These are phyloP conservation scores for Kondoa subrosea DNA, from an alignment of 768 basidiomycete genomes.

Conservation along the genomic window DNA sequence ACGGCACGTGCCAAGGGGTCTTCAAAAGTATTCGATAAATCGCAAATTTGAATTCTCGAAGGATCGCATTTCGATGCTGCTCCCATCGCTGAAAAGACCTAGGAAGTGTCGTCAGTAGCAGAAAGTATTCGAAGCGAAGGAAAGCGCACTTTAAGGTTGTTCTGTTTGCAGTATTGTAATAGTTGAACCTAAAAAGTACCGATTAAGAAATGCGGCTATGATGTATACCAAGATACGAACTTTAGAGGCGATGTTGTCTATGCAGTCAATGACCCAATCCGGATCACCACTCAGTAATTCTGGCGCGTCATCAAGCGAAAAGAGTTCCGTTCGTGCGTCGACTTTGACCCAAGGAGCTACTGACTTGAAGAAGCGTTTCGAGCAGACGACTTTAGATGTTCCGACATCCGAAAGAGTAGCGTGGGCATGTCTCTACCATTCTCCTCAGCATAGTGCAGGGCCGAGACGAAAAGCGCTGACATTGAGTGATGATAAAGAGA, in stretches of 20 bases:
- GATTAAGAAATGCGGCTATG: background rate
- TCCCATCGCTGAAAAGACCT: constrained; percentile 96
- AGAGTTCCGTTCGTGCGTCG: constrained; percentile 65
- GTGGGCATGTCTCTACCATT: constrained; percentile 54
- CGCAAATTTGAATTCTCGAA: constrained; percentile 76
- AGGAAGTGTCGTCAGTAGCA: no score
- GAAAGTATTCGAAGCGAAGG: no score
- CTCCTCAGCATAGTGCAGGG: background rate
- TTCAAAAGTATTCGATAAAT: constrained; percentile 79
- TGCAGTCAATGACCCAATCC: constrained; percentile 97
- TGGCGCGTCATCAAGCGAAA: constrained; percentile 60
- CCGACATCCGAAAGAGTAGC: constrained; percentile 80
- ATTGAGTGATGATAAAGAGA: constrained; percentile 85
- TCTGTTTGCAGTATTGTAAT: constrained; percentile 66
- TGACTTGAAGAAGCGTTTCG: constrained; percentile 43
- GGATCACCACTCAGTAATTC: constrained; percentile 40
- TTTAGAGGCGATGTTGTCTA: constrained; percentile 93
- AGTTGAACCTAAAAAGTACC: constrained; percentile 50
- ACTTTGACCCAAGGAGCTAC: constrained; percentile 74
- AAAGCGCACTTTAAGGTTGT: constrained; percentile 64
- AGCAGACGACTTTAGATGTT: constrained; percentile 75
- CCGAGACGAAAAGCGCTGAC: constrained; percentile 15
- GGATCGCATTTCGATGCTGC: constrained; percentile 89
- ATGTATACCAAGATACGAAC: constrained; percentile 17
- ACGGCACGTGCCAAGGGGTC: constrained; percentile 89